Evolutionary conservation across 768 basidiomycete species (phyloP).

Genomic region (Suillus brevipes): DNA sequence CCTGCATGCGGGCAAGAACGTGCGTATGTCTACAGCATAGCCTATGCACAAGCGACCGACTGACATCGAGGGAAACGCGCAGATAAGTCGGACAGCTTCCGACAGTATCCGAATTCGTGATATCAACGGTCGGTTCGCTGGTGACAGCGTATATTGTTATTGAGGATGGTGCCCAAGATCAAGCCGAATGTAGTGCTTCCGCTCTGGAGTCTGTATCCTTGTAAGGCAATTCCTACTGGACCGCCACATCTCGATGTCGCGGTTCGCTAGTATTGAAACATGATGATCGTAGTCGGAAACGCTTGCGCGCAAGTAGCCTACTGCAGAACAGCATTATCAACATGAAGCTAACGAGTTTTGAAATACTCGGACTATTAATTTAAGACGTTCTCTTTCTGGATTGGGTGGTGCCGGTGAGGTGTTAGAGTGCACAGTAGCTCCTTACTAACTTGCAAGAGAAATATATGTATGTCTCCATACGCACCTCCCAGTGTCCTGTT

Average conservation of each 20-base stretch:
- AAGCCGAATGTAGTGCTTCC: too few species aligned
- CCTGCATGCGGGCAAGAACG: background rate
- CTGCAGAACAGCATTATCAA: too few species aligned
- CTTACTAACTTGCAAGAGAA: too few species aligned
- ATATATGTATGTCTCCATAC: too few species aligned
- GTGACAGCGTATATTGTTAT: background rate
- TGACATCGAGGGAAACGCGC: background rate
- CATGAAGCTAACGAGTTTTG: too few species aligned
- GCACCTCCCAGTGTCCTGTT: too few species aligned
- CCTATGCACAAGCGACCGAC: background rate
- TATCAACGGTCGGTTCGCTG: background rate
- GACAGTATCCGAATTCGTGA: background rate
- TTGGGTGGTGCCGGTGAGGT: too few species aligned
- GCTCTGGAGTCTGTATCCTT: too few species aligned
- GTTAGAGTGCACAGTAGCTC: too few species aligned
- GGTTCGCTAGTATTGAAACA: background rate
- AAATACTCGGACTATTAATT: too few species aligned
- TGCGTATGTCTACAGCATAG: background rate
- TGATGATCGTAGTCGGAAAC: background rate
- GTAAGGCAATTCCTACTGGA: background rate
- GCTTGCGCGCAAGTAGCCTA: too few species aligned
- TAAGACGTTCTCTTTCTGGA: too few species aligned
- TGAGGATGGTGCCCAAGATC: background rate
- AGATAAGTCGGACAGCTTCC: background rate
- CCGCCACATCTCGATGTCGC: background rate